Evolutionary conservation across 345 rosid species (phyloP).

Genomic region (Syzygium aromaticum): DNA sequence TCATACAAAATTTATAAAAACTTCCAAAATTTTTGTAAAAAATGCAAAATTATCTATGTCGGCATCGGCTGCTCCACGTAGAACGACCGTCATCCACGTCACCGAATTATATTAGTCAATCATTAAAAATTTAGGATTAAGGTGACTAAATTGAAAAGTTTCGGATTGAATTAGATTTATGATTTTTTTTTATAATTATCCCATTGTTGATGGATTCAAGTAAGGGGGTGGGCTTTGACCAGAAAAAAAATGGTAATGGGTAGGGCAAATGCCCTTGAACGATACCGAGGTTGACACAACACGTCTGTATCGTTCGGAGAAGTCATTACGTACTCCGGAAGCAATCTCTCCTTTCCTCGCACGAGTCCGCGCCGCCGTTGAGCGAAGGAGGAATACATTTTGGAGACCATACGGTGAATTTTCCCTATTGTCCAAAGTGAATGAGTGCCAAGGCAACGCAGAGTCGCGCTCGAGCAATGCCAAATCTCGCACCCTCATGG

Average conservation of each 20-base stretch:
- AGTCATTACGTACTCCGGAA: neutral
- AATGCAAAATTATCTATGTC: neutral
- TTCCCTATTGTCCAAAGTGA: neutral
- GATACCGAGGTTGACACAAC: neutral
- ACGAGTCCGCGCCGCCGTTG: neutral
- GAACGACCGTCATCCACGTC: accelerated
- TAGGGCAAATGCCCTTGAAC: neutral
- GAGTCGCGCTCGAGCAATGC: too few species aligned
- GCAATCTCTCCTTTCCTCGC: neutral
- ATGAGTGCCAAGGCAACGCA: neutral
- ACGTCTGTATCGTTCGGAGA: neutral
- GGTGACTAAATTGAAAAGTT: neutral
- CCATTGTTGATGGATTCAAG: neutral
- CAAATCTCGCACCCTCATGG: neutral
- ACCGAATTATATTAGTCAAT: accelerated
- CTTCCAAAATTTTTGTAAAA: neutral
- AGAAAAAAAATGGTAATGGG: neutral
- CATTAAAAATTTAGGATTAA: neutral
- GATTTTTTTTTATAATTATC: neutral
- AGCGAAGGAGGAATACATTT: neutral
- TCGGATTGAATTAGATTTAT: neutral
- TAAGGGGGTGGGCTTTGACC: neutral
- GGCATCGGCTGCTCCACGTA: accelerated
- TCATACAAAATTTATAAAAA: neutral
- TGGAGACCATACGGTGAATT: neutral